phyloP scores from a whole-genome alignment of 1,284 basidiomycete genomes.

The Leccinum pallidistipes region DNA sequence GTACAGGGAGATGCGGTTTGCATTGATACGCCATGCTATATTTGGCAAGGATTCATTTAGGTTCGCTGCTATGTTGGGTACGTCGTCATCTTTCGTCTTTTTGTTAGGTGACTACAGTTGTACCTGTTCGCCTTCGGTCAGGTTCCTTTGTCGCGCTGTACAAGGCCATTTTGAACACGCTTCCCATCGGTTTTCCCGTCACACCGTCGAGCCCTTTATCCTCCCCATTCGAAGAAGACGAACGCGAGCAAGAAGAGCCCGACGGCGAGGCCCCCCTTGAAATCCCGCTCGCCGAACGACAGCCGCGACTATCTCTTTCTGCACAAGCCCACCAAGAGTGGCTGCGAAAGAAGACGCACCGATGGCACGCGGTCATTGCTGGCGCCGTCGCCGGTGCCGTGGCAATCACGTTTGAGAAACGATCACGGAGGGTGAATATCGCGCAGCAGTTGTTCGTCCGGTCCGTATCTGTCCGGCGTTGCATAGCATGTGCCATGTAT shows the following conservation, averaged over 20 bases:
- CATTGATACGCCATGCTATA: slow-evolving; percentile 71
- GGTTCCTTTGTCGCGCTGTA: slow-evolving; percentile 81
- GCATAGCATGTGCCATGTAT: neutral
- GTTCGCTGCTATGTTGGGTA: slow-evolving; percentile 85
- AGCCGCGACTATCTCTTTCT: slow-evolving; percentile 57
- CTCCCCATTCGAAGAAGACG: slow-evolving; percentile 43
- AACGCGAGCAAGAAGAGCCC: slow-evolving; percentile 28
- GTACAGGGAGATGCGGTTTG: slow-evolving; percentile 51
- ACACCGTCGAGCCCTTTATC: slow-evolving; percentile 33
- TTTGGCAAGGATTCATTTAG: slow-evolving; percentile 80
- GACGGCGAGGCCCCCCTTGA: slow-evolving; percentile 31
- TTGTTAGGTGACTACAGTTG: neutral
- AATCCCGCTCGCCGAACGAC: slow-evolving; percentile 32
- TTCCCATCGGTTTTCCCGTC: slow-evolving; percentile 74
- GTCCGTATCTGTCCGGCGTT: slow-evolving; percentile 34
- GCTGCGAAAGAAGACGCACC: slow-evolving; percentile 62
- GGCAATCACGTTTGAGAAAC: slow-evolving; percentile 84
- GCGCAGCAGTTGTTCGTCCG: slow-evolving; percentile 92
- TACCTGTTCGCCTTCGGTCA: slow-evolving; percentile 27
- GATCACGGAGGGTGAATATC: slow-evolving; percentile 66
- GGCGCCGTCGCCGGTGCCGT: slow-evolving; percentile 81
- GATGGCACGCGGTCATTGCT: slow-evolving; percentile 90
- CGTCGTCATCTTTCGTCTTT: slow-evolving; percentile 17
- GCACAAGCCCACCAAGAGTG: slow-evolving; percentile 62
- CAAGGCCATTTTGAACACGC: slow-evolving; percentile 79